Evolutionary conservation across 2,329 filamentous ascomycete species (phyloP).

Genomic region (Triangularia setosa): DNA sequence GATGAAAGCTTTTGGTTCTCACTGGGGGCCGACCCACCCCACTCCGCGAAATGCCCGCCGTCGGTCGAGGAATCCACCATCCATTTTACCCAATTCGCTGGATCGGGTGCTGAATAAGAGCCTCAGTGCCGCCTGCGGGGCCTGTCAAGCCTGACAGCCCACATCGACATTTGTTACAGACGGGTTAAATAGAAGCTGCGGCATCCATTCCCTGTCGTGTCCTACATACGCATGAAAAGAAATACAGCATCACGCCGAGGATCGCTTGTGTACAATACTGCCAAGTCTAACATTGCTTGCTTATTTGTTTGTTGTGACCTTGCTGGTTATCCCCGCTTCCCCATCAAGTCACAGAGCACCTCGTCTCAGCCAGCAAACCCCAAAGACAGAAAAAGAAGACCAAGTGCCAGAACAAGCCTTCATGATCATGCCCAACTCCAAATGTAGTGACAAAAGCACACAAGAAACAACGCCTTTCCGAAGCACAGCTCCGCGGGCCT

Average conservation of each 20-base stretch:
- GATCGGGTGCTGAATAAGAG: slow-evolving; percentile 4
- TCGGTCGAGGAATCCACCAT: slow-evolving; percentile 4
- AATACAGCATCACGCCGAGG: background rate
- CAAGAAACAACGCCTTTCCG: slow-evolving; percentile 9
- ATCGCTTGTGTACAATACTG: background rate
- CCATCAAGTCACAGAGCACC: no score
- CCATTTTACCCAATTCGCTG: slow-evolving; percentile 9
- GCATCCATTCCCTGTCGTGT: slow-evolving; percentile 3
- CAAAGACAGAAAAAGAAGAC: slow-evolving; percentile 6
- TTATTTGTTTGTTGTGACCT: background rate
- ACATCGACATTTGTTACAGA: no score
- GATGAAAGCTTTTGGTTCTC: background rate
- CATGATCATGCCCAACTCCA: slow-evolving; percentile 23
- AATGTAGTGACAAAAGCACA: slow-evolving; percentile 13
- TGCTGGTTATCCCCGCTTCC: background rate
- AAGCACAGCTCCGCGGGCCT: slow-evolving; percentile 1
- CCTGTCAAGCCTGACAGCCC: background rate
- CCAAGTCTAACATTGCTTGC: slow-evolving; percentile 3
- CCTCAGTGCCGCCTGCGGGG: background rate
- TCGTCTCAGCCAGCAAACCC: no score
- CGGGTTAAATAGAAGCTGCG: slow-evolving; percentile 4
- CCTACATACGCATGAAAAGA: background rate
- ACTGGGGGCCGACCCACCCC: background rate
- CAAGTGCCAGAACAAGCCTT: slow-evolving; percentile 15
- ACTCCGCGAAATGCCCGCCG: background rate